Base-by-base conservation (phyloP, 495 filamentous ascomycete genomes). In the Talaromyces nanjingensis region DNA sequence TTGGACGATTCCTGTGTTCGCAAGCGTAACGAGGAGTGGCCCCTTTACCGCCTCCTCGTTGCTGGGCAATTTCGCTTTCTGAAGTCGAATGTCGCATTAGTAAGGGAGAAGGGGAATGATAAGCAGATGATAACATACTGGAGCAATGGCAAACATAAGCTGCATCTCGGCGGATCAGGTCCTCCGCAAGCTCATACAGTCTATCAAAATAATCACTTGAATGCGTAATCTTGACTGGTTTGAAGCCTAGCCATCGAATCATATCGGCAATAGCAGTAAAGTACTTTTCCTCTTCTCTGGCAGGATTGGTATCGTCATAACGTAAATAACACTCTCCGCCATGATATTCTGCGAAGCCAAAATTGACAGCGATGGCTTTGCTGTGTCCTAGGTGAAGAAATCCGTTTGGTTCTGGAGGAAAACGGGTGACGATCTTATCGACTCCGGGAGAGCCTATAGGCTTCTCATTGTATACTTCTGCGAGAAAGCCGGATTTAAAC, bases 291-390 rank as follows among this genome's bases (percentile, higher is more conserved):
- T 92, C 86, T 72, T 96, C 91, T 11, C 84, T 87, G 63, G 90
- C 88, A 2, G 91, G 91, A 72, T 93, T 96, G 14, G 91, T 96
- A 67, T 96, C 91, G 72, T 92, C 89, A 70, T 87, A 91, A 63
- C 87, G 76, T 65, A 88, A 73, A 45, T 86, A 85, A 74, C 86
- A 89, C 62, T 89, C 12, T 60, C 96, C 96, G 12, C 88, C 88
- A 73, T 96, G 89, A 70, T 89, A 86, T 68, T 84, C 86, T 9
- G 94, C 93, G 74, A 97, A 97, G 1, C 93, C 94, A 72, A 98
- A 98, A 76, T 98, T 98, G 69, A 98, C 84, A 0, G 91, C 86
- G 74, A 98, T 97, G n/a, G 94, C 94, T 78, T 98, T 98, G 67
- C 86, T 87, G 73, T 98, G 94, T 27, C 92, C 93, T 69, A 87